phyloP scores from a whole-genome alignment of 148 eudicot genomes.

The Gaultheria prostrata region DNA sequence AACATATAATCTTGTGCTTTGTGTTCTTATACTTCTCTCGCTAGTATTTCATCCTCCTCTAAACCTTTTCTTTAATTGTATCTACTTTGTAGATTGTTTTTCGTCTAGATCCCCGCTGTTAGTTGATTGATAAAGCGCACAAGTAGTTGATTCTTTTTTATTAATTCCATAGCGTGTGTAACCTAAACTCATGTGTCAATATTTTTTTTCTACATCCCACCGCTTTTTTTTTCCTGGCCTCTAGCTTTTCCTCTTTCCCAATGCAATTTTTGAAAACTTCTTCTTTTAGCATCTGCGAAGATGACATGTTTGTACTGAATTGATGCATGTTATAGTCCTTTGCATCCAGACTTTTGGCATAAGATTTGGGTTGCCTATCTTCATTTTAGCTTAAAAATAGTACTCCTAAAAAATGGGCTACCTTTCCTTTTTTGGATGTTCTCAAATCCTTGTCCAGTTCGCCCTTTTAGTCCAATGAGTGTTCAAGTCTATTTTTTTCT shows the following conservation, averaged over 20 bases:
- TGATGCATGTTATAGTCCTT: background rate
- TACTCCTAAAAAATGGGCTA: too few relatives aligned
- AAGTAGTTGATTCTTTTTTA: too few relatives aligned
- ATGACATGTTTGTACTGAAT: background rate
- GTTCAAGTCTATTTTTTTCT: too few relatives aligned
- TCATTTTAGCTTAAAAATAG: too few relatives aligned
- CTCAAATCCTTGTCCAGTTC: too few relatives aligned
- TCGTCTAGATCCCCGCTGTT: background rate
- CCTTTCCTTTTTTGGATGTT: too few relatives aligned
- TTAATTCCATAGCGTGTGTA: background rate
- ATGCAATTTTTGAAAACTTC: background rate
- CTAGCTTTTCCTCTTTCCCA: background rate
- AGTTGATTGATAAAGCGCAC: background rate
- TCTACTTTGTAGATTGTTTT: background rate
- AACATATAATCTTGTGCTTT: background rate
- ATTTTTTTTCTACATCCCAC: background rate
- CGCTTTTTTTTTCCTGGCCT: background rate
- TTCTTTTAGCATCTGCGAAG: background rate
- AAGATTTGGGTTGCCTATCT: background rate
- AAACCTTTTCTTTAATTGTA: background rate
- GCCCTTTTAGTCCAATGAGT: too few relatives aligned
- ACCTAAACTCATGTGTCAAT: background rate
- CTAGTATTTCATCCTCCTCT: background rate
- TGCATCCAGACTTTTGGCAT: background rate
- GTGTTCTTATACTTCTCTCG: background rate